A percentile compares a stretch with the other conserved stretches of the same genome.
Conservation (phyloP, 176 grass and related monocot species). For the Cymbopogon citratus region DNA sequence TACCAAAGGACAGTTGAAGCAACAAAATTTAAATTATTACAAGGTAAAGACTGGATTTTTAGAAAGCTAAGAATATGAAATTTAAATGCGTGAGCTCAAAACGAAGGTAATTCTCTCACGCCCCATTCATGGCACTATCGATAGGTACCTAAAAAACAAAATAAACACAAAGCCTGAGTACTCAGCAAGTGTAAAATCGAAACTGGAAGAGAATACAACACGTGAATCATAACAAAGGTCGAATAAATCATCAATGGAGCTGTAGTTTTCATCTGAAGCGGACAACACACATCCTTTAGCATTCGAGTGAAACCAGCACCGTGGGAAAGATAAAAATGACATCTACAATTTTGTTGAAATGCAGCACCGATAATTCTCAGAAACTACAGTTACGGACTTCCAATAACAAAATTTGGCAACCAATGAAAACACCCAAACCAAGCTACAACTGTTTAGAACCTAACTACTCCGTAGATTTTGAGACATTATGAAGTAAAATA, state of each 20-base stretch:
- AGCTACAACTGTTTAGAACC: too few species aligned
- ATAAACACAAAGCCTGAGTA: not conserved
- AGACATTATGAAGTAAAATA: too few species aligned
- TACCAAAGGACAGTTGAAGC: not conserved
- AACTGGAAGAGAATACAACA: not conserved
- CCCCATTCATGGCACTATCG: not conserved
- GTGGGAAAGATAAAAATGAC: too few species aligned
- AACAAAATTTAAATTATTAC: not conserved
- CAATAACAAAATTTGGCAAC: too few species aligned
- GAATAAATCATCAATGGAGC: not conserved
- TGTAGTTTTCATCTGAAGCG: not conserved
- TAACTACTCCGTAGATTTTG: too few species aligned
- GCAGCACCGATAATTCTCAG: too few species aligned
- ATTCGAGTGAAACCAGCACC: too few species aligned
- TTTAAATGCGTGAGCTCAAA: not conserved
- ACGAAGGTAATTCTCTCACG: not conserved
- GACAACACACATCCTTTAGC: not conserved
- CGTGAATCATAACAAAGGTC: not conserved
- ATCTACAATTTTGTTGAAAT: too few species aligned
- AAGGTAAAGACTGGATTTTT: not conserved
- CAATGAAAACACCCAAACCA: too few species aligned
- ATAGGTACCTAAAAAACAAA: not conserved
- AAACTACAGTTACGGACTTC: too few species aligned
- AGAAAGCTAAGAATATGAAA: not conserved
- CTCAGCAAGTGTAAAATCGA: not conserved